phyloP scores from a whole-genome alignment of 495 filamentous ascomycete species.

The Lasiosphaeris hirsuta region DNA sequence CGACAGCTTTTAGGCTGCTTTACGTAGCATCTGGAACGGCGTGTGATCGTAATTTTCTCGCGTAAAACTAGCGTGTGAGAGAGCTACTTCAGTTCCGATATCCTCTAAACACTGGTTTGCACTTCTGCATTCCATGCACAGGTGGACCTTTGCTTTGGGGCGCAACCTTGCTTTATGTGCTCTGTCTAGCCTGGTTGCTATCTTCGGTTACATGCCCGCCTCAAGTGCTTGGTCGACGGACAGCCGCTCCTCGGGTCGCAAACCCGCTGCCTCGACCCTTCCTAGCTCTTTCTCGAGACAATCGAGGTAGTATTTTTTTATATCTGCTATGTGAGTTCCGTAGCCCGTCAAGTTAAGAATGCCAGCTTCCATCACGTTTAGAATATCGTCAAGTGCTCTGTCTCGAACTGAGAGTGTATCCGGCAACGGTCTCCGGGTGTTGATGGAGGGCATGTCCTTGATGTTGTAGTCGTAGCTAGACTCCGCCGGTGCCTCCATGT shows the following conservation, averaged over 20 bases:
- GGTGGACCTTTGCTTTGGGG: too few species aligned
- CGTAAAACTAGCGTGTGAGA: too few species aligned
- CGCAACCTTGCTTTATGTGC: too few species aligned
- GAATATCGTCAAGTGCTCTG: slow-evolving; percentile 17
- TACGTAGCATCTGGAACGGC: too few species aligned
- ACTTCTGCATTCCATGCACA: too few species aligned
- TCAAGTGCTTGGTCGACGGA: not conserved
- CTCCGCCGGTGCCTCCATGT: slow-evolving; percentile 26
- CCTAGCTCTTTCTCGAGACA: slow-evolving; percentile 25
- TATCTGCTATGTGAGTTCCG: slow-evolving; percentile 16
- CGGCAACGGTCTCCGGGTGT: too few species aligned
- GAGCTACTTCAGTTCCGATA: too few species aligned
- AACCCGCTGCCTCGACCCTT: slow-evolving; percentile 17
- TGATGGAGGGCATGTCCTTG: slow-evolving; percentile 1
- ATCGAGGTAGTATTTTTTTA: slow-evolving; percentile 19
- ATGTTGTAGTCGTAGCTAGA: slow-evolving; percentile 25
- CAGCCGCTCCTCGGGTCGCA: slow-evolving; percentile 24
- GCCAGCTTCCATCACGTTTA: slow-evolving; percentile 19
- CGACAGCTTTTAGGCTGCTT: not conserved
- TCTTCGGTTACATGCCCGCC: not conserved
- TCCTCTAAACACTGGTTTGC: too few species aligned
- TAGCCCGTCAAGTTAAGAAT: slow-evolving; percentile 19
- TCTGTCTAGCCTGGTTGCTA: too few species aligned
- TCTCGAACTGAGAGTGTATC: slow-evolving; percentile 17
- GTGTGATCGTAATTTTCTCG: too few species aligned